Evolutionary conservation across 2,329 filamentous ascomycete species (phyloP).

Genomic region (Colletotrichum gloeosporioides): DNA sequence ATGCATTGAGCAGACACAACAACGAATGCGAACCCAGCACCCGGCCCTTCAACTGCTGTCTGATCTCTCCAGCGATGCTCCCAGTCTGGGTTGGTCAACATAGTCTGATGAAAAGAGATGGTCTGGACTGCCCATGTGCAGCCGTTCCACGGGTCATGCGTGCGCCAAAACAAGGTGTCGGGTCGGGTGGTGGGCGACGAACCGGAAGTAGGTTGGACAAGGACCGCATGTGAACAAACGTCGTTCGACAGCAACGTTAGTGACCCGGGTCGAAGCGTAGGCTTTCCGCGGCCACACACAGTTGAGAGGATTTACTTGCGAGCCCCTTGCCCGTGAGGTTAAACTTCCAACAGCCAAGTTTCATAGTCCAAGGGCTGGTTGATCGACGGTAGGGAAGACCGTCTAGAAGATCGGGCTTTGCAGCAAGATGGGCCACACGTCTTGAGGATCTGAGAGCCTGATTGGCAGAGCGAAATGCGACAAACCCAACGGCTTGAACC

Average conservation of each 20-base stretch:
- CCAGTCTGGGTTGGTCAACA: not conserved
- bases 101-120: not conserved
- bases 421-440: not conserved
- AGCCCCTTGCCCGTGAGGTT: not conserved
- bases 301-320: not conserved
- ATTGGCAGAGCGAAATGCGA: not conserved
- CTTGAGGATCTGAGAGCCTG: not conserved
- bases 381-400: slow-evolving; percentile 7
- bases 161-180: not conserved
- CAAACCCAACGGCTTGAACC: not conserved
- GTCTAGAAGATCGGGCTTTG: slow-evolving; percentile 5
- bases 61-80: slow-evolving; percentile 15
- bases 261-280: not conserved
- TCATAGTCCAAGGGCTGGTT: slow-evolving; percentile 7
- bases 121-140: not conserved
- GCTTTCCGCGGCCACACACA: not conserved
- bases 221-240: not conserved
- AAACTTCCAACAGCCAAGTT: slow-evolving; percentile 17
- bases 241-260: not conserved
- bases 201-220: not conserved
- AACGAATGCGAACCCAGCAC: not conserved
- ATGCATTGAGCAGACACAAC: not conserved
- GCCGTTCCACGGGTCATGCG: not conserved
- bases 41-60: slow-evolving; percentile 4
- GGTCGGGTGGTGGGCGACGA: not conserved